These are phyloP conservation scores for Colletotrichum caudatum DNA, from an alignment of 2,329 filamentous ascomycete genomes.

Conservation along the genomic window DNA sequence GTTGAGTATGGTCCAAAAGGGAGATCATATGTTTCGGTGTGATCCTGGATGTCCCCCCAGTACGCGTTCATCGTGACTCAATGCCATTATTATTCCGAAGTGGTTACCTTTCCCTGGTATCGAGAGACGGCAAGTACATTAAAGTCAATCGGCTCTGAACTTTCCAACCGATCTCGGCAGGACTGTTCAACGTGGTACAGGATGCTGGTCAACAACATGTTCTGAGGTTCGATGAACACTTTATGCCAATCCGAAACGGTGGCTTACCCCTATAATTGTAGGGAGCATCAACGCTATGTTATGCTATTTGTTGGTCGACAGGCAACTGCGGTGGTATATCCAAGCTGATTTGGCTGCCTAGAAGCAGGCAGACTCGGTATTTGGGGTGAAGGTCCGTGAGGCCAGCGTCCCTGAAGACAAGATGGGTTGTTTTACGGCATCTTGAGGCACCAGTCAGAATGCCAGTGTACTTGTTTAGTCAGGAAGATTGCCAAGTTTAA, in stretches of 20 bases:
- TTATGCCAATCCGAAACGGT: neutral
- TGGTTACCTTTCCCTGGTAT: neutral
- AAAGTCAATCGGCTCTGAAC: neutral
- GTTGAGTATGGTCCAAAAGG: neutral
- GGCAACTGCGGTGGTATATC: neutral
- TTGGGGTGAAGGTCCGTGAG: neutral
- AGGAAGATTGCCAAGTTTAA: neutral
- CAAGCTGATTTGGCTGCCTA: neutral
- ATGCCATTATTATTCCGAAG: too few species aligned
- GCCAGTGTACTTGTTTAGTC: neutral
- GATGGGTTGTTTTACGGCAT: neutral
- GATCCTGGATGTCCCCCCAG: neutral
- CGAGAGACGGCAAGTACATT: too few species aligned
- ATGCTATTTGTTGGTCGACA: neutral
- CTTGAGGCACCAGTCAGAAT: neutral
- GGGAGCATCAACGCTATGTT: neutral
- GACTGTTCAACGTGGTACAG: neutral
- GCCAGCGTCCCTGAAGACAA: neutral
- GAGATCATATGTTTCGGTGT: neutral
- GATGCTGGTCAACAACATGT: neutral
- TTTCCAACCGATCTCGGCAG: neutral
- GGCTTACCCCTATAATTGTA: neutral
- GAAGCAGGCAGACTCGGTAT: neutral
- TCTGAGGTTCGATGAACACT: neutral
- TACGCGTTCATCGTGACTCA: neutral